Conservation (phyloP, 495 filamentous ascomycete species). For the Aspergillus funiculosus region DNA sequence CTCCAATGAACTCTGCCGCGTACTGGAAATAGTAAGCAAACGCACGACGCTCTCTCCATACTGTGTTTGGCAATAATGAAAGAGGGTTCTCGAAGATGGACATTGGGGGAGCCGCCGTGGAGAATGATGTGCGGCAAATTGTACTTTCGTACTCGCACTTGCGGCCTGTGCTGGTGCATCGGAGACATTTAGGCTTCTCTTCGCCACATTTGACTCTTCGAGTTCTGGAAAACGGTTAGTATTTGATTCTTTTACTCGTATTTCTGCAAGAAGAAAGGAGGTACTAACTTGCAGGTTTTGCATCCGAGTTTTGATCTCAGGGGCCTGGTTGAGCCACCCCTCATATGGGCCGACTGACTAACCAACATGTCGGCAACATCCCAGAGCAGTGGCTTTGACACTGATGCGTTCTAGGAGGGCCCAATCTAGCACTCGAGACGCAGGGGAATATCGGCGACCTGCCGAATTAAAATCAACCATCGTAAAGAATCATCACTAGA, state of each 20-base stretch:
- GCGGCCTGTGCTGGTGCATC: slow-evolving; percentile 46
- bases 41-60: slow-evolving; percentile 35
- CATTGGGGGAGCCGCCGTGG: slow-evolving; percentile 4
- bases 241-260: too few species aligned
- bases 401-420: too few species aligned
- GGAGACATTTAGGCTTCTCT: slow-evolving; percentile 41
- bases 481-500: too few species aligned
- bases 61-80: slow-evolving; percentile 24
- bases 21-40: slow-evolving; percentile 38
- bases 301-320: slow-evolving; percentile 34
- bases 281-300: slow-evolving; percentile 38
- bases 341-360: slow-evolving; percentile 17
- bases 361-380: slow-evolving; percentile 19
- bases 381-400: too few species aligned
- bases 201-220: slow-evolving; percentile 56
- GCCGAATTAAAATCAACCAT: too few species aligned
- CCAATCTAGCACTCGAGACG: too few species aligned
- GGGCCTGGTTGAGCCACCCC: slow-evolving; percentile 14
- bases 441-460: too few species aligned
- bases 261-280: background rate
- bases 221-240: slow-evolving; percentile 24
- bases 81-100: slow-evolving; percentile 15
- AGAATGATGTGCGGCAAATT: slow-evolving; percentile 7
- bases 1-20: slow-evolving; percentile 30
- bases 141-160: slow-evolving; percentile 38